A percentile compares a stretch with the other conserved stretches of the same genome.
These are phyloP conservation scores for Suillus placidus DNA, from an alignment of 768 basidiomycete species.

Conservation along the genomic window DNA sequence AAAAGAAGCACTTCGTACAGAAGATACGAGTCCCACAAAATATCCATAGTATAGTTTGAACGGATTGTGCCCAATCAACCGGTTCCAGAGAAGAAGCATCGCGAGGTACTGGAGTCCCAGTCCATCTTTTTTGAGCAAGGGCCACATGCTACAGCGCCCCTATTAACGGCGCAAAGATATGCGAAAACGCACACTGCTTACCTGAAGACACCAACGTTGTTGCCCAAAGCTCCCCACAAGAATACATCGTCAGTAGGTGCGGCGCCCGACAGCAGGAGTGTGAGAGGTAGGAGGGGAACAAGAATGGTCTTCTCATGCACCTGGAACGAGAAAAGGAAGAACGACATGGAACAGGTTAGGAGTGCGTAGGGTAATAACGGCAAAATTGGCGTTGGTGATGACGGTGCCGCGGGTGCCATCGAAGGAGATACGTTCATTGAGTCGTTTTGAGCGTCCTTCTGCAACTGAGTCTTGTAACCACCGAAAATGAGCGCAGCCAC, in stretches of 20 bases:
- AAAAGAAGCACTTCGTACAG: slow-evolving; percentile 38
- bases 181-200: slow-evolving; percentile 35
- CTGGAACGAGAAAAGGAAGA: slow-evolving; percentile 96
- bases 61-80: slow-evolving; percentile 77
- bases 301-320: slow-evolving; percentile 95
- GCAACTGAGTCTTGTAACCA: slow-evolving; percentile 35
- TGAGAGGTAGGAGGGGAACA: slow-evolving; percentile 82
- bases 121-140: slow-evolving; percentile 79
- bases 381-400: slow-evolving; percentile 52
- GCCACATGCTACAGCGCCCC: slow-evolving; percentile 77
- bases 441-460: slow-evolving; percentile 7
- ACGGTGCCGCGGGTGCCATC: background rate
- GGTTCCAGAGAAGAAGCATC: slow-evolving; percentile 77
- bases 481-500: slow-evolving; percentile 49
- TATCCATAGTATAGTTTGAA: slow-evolving; percentile 46
- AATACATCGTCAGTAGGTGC: slow-evolving; percentile 29
- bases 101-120: slow-evolving; percentile 74
- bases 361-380: slow-evolving; percentile 80
- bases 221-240: slow-evolving; percentile 46
- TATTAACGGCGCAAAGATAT: slow-evolving; percentile 3
- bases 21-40: slow-evolving; percentile 54
- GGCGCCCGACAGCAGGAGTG: slow-evolving; percentile 65
- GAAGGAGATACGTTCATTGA: background rate
- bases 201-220: slow-evolving; percentile 90
- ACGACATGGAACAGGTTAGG: slow-evolving; percentile 81